These are phyloP conservation scores for Corymbia calophylla DNA, from an alignment of 441 rosid genomes.

Conservation along the genomic window DNA sequence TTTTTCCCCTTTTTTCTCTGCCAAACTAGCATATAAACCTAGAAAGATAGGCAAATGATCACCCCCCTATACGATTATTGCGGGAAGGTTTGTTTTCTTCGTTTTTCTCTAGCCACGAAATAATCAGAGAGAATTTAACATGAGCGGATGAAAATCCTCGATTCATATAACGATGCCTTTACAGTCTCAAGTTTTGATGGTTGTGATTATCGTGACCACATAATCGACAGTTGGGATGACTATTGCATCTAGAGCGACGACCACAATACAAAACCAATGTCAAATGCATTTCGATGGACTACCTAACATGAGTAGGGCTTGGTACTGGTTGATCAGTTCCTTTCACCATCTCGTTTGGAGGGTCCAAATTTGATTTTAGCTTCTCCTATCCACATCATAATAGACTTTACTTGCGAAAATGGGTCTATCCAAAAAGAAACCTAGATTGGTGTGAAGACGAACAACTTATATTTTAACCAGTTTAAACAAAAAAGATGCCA, in stretches of 20 bases:
- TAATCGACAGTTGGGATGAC: not conserved
- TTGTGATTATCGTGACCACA: not conserved
- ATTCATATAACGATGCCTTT: too few species aligned
- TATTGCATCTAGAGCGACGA: not conserved
- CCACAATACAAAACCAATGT: not conserved
- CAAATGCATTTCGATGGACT: not conserved
- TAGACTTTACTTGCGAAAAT: not conserved
- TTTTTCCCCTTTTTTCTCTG: not conserved
- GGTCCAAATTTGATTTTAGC: not conserved
- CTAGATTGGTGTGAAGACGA: not conserved
- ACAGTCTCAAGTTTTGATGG: not conserved
- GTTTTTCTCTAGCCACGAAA: not conserved
- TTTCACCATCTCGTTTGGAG: not conserved
- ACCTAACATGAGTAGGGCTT: not conserved
- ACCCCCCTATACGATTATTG: not conserved
- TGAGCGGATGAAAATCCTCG: not conserved
- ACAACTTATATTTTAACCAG: not conserved
- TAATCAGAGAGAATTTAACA: too few species aligned
- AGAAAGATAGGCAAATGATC: not conserved
- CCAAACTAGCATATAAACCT: not conserved
- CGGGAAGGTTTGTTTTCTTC: too few species aligned
- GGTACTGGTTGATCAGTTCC: not conserved
- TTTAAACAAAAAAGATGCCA: not conserved
- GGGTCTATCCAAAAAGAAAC: not conserved
- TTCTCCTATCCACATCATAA: not conserved